These are phyloP conservation scores for Flueggea neowawraea DNA, from an alignment of 441 rosid species.

Conservation along the genomic window DNA sequence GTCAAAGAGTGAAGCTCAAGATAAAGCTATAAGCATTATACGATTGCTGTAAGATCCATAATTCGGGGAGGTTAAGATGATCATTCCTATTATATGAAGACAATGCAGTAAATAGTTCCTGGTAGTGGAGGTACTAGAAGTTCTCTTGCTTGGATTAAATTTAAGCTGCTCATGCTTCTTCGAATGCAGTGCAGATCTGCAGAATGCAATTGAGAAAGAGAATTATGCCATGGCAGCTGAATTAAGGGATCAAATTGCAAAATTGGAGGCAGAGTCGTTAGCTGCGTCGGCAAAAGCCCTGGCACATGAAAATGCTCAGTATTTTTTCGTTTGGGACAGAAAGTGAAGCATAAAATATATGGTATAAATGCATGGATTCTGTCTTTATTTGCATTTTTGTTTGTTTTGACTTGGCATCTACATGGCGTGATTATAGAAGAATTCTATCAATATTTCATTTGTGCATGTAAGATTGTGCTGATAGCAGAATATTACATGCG, in stretches of 20 bases:
- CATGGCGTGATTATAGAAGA: not conserved
- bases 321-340: slow-evolving; percentile 94
- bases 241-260: slow-evolving; percentile 71
- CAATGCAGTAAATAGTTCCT: too few species aligned
- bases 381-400: slow-evolving; percentile 9
- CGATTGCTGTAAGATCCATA: slow-evolving; percentile 59
- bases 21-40: slow-evolving; percentile 72
- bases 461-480: not conserved
- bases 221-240: slow-evolving; percentile 79
- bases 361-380: slow-evolving; percentile 42
- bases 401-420: not conserved
- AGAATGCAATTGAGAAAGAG: slow-evolving; percentile 80
- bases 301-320: slow-evolving; percentile 71
- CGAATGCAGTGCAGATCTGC: slow-evolving; percentile 78
- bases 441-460: not conserved
- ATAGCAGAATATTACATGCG: not conserved
- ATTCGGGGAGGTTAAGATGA: not conserved
- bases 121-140: too few species aligned
- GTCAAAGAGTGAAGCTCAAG: slow-evolving; percentile 96
- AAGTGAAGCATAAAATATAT: slow-evolving; percentile 71
- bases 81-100: not conserved
- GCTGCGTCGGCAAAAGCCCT: slow-evolving; percentile 88
- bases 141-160: not conserved
- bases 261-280: slow-evolving; percentile 82
- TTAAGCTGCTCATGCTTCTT: slow-evolving; percentile 14